Percentiles rank a stretch among this genome's conserved stretches.
phyloP scores from a whole-genome alignment of 1,284 basidiomycete species.

The Porogramme epimiltina region DNA sequence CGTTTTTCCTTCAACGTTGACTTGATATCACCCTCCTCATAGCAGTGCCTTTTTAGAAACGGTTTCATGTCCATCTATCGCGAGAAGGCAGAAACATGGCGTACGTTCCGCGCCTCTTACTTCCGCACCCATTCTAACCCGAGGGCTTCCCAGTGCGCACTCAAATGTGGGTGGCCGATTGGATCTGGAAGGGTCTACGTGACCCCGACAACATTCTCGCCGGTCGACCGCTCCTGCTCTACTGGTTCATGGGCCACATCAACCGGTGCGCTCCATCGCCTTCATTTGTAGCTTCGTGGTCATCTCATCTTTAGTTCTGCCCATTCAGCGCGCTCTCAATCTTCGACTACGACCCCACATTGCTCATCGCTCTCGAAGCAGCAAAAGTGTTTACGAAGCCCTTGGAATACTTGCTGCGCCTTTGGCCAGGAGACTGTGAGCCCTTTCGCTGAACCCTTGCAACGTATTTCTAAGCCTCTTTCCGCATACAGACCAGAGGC shows the following conservation, averaged over 20 bases:
- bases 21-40: background rate
- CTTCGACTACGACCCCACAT: constrained; percentile 59
- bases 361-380: constrained; percentile 64
- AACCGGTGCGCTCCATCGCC: constrained; percentile 46
- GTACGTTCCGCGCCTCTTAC: constrained; percentile 43
- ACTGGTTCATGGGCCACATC: constrained; percentile 77
- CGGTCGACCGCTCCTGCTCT: constrained; percentile 63
- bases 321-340: constrained; percentile 54
- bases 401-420: constrained; percentile 59
- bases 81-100: constrained; percentile 67
- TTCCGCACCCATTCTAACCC: constrained; percentile 7
- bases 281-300: background rate
- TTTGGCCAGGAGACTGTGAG: constrained; percentile 69
- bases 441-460: background rate
- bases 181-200: constrained; percentile 56
- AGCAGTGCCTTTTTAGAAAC: constrained; percentile 35
- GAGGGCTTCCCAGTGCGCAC: constrained; percentile 59
- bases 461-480: background rate
- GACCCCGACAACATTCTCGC: constrained; percentile 57
- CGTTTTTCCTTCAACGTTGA: constrained; percentile 27
- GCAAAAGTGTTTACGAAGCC: constrained; percentile 59
- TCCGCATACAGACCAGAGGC: constrained; percentile 1
- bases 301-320: too few relatives aligned
- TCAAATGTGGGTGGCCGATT: constrained; percentile 58
- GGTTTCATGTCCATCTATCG: constrained; percentile 54